Conservation (phyloP, 108 stramenopile genomes). For the Licmophora abbreviata region DNA sequence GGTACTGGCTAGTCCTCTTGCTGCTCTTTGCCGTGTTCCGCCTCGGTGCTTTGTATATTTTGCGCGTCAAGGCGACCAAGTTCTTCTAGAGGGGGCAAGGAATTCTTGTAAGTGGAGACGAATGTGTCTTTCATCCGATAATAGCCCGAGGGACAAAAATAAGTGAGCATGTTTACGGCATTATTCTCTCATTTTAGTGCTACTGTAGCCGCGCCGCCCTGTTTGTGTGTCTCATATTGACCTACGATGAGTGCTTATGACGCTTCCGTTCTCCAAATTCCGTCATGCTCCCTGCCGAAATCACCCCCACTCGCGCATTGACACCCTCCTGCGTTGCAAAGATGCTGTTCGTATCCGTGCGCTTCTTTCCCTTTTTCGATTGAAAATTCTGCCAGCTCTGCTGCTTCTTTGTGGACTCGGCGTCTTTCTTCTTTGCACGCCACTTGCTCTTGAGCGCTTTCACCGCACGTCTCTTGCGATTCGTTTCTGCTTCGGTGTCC, state of each 20-base stretch:
- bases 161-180: background rate
- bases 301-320: slow-evolving; percentile 65
- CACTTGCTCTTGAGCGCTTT: slow-evolving; percentile 74
- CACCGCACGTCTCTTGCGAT: slow-evolving; percentile 55
- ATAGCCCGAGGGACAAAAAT: background rate
- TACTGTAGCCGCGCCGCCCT: no score
- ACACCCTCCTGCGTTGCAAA: slow-evolving; percentile 68
- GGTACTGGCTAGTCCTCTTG: slow-evolving; percentile 60
- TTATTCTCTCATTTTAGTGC: no score
- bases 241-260: slow-evolving; percentile 32
- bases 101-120: background rate
- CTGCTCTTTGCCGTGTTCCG: slow-evolving; percentile 55
- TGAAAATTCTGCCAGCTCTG: slow-evolving; percentile 79
- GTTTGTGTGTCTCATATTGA: background rate
- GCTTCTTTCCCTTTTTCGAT: slow-evolving; percentile 28
- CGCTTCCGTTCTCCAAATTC: slow-evolving; percentile 50
- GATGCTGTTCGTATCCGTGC: slow-evolving; percentile 30
- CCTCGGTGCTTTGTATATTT: slow-evolving; percentile 30
- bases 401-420: slow-evolving; percentile 55
- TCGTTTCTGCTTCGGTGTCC: slow-evolving; percentile 60
- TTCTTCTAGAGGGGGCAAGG: slow-evolving; percentile 29
- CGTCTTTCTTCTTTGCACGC: slow-evolving; percentile 54
- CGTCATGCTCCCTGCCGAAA: slow-evolving; percentile 56
- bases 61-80: slow-evolving; percentile 59
- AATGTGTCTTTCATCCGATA: background rate